Conservation (phyloP, 371 early-diverging fungal species). For the Zancudomyces culisetae region DNA sequence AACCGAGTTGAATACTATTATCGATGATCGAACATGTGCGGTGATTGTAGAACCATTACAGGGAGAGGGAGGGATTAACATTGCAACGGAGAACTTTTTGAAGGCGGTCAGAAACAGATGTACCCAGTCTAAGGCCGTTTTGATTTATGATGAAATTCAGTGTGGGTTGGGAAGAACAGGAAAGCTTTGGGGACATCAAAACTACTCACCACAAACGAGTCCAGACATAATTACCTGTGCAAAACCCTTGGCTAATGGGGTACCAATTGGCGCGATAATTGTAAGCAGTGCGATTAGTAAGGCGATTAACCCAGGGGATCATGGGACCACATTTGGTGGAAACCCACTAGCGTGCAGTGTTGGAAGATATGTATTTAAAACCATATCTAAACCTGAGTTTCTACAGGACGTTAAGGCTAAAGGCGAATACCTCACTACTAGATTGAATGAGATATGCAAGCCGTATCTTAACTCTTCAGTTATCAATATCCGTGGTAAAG, state of each 20-base stretch:
- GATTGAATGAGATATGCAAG: conserved; percentile 29
- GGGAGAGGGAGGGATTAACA: conserved; percentile 84
- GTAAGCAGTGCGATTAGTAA: conserved; percentile 50
- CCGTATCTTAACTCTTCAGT: conserved; percentile 30
- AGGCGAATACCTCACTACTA: conserved; percentile 33
- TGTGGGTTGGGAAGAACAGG: conserved; percentile 90
- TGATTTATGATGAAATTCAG: conserved; percentile 94
- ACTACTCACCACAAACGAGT: conserved; percentile 34
- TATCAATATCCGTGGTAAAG: conserved; percentile 62
- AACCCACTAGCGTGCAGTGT: conserved; percentile 68
- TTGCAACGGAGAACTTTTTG: conserved; percentile 49
- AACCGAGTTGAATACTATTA: conserved; percentile 29
- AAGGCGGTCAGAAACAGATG: conserved; percentile 52
- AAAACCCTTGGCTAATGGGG: conserved; percentile 87
- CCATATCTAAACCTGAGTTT: conserved; percentile 46
- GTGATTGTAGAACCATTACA: conserved; percentile 92
- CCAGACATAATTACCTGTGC: conserved; percentile 88
- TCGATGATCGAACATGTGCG: conserved; percentile 62
- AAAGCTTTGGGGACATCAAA: conserved; percentile 68
- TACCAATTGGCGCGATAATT: conserved; percentile 87
- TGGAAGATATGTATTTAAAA: conserved; percentile 46
- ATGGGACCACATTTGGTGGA: conserved; percentile 95
- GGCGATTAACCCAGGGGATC: conserved; percentile 63
- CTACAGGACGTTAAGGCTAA: conserved; percentile 37
- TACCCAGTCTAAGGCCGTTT: conserved; percentile 54